Percentiles rank a stretch among this genome's conserved stretches.
Conservation (phyloP, 163 green algal genomes). For the Scenedesmus sp. region DNA sequence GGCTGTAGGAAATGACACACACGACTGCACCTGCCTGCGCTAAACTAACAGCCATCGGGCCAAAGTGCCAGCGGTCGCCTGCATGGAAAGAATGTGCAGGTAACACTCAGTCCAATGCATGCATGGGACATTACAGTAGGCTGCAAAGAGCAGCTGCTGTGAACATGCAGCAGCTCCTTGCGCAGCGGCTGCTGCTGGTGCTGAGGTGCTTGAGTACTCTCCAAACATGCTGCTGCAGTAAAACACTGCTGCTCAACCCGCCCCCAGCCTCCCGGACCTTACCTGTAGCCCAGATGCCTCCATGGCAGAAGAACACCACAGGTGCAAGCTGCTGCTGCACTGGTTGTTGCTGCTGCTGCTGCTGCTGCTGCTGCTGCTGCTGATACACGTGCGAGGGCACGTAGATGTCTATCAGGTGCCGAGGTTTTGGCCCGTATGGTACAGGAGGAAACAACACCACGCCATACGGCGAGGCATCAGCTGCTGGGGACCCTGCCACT, state of each 20-base stretch:
- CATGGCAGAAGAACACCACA: conserved; percentile 52
- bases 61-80: conserved; percentile 53
- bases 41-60: conserved; percentile 22
- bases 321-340: conserved; percentile 35
- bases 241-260: not conserved
- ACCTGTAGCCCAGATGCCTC: conserved; percentile 48
- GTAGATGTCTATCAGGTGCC: conserved; percentile 49
- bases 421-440: conserved; percentile 35
- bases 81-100: not conserved
- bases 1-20: conserved; percentile 40
- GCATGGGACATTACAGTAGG: not conserved
- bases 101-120: not conserved
- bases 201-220: not conserved
- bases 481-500: conserved; percentile 20
- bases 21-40: conserved; percentile 28
- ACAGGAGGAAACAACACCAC: conserved; percentile 40
- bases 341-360: conserved; percentile 24
- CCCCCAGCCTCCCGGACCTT: not conserved
- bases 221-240: not conserved
- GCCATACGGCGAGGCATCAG: conserved; percentile 19
- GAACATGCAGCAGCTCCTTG: not conserved
- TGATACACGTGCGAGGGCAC: conserved; percentile 13
- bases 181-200: not conserved
- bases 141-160: not conserved
- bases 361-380: conserved; percentile 7